Percentiles rank a stretch among this genome's conserved stretches.
Conservation (phyloP, 2,329 filamentous ascomycete genomes). For the Phaeosphaeria sp. region DNA sequence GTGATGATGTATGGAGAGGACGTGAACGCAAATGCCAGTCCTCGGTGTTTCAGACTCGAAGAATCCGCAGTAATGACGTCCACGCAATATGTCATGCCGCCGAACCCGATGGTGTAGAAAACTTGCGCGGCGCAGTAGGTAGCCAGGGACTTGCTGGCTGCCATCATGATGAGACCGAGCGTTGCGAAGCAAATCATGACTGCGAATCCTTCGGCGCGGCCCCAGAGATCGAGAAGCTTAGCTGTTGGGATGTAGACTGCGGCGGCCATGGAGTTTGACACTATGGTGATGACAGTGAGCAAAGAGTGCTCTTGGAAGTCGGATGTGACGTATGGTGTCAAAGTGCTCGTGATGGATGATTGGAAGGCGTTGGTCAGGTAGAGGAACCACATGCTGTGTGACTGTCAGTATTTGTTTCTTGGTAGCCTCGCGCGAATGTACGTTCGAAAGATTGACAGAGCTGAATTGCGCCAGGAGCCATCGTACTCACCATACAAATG, state of each 20-base stretch:
- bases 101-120: slow-evolving; percentile 63
- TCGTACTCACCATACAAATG: slow-evolving; percentile 42
- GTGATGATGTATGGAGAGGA: slow-evolving; percentile 27
- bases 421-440: no score
- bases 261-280: slow-evolving; percentile 37
- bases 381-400: slow-evolving; percentile 36
- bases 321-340: slow-evolving; percentile 41
- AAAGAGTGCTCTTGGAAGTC: slow-evolving; percentile 36
- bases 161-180: slow-evolving; percentile 67
- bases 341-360: slow-evolving; percentile 45
- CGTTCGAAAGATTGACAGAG: not conserved
- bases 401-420: slow-evolving; percentile 5
- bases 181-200: slow-evolving; percentile 40
- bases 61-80: slow-evolving; percentile 70
- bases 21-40: slow-evolving; percentile 63
- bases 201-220: slow-evolving; percentile 46
- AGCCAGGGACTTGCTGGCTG: slow-evolving; percentile 62
- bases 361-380: slow-evolving; percentile 54
- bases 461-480: not conserved
- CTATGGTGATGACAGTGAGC: slow-evolving; percentile 32
- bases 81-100: slow-evolving; percentile 64
- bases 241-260: slow-evolving; percentile 47
- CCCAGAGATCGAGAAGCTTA: slow-evolving; percentile 50
- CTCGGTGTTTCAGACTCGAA: slow-evolving; percentile 64
- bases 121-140: slow-evolving; percentile 33